Conservation (phyloP, 352 stramenopile species). For the Phytophthora podocarpi region DNA sequence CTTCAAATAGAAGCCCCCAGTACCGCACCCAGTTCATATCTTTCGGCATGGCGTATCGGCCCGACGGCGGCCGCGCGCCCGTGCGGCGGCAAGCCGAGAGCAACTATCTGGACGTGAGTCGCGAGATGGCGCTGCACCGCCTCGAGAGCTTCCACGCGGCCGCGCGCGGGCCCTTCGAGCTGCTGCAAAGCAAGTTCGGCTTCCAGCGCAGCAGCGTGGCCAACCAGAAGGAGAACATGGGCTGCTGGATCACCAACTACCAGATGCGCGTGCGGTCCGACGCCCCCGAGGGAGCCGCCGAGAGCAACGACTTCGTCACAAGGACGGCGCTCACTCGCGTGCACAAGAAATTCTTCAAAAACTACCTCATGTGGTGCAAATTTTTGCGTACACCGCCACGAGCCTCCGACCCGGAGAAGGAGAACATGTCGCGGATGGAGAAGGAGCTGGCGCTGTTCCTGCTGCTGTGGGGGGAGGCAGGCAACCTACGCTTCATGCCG, state of each 20-base stretch:
- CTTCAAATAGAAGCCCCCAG: too few species aligned
- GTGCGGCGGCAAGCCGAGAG: constrained; percentile 60
- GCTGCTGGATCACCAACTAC: constrained; percentile 87
- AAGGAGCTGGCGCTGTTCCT: constrained; percentile 83
- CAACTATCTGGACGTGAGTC: constrained; percentile 83
- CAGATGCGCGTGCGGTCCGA: constrained; percentile 69
- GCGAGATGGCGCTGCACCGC: constrained; percentile 60
- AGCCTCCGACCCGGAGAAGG: constrained; percentile 55
- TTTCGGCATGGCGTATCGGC: constrained; percentile 16
- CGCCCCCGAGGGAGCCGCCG: constrained; percentile 28
- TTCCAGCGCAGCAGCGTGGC: constrained; percentile 77
- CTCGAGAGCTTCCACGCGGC: constrained; percentile 64
- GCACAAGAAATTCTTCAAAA: constrained; percentile 89
- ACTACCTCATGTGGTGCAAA: constrained; percentile 95
- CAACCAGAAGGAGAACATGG: constrained; percentile 89
- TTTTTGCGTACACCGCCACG: constrained; percentile 90
- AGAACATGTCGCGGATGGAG: constrained; percentile 53
- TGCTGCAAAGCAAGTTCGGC: constrained; percentile 81
- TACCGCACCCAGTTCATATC: too few species aligned
- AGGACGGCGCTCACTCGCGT: constrained; percentile 60
- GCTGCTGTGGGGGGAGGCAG: constrained; percentile 83
- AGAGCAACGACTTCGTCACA: constrained; percentile 50
- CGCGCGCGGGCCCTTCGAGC: constrained; percentile 62
- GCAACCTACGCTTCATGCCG: constrained; percentile 89
- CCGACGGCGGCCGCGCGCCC: constrained; percentile 31